These are phyloP conservation scores for Elaeis guineensis DNA, from an alignment of 176 grass and related monocot genomes.

Conservation along the genomic window DNA sequence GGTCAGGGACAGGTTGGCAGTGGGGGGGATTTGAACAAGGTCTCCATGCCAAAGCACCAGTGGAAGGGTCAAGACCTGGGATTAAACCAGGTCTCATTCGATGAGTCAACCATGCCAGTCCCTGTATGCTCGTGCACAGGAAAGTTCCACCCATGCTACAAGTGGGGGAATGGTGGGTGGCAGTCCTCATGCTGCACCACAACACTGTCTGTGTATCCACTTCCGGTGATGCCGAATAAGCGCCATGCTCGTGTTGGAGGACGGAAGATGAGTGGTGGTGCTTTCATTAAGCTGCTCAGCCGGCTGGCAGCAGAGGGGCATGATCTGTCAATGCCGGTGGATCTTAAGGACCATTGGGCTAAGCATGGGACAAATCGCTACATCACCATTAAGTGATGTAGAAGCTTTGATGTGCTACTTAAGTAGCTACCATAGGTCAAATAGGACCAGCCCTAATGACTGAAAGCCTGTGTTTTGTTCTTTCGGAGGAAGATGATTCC, in stretches of 20 bases:
- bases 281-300: no score
- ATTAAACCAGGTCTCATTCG: constrained; percentile 59
- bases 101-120: constrained; percentile 67
- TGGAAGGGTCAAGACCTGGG: constrained; percentile 78
- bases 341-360: constrained; percentile 93
- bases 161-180: constrained; percentile 87
- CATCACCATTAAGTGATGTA: constrained; percentile 63
- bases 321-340: constrained; percentile 51
- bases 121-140: constrained; percentile 75
- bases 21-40: constrained; percentile 25
- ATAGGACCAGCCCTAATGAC: no score
- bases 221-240: no score
- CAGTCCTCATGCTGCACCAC: constrained; percentile 57
- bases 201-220: no score
- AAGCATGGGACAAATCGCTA: constrained; percentile 88
- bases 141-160: constrained; percentile 61
- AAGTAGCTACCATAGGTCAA: no score
- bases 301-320: no score
- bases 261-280: no score
- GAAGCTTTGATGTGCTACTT: no score
- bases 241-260: no score
- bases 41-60: constrained; percentile 51
- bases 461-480: no score
- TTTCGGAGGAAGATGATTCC: no score
- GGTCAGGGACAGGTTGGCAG: constrained; percentile 2